These are phyloP conservation scores for Lactifluus piperatus DNA, from an alignment of 768 basidiomycete species.

Conservation along the genomic window DNA sequence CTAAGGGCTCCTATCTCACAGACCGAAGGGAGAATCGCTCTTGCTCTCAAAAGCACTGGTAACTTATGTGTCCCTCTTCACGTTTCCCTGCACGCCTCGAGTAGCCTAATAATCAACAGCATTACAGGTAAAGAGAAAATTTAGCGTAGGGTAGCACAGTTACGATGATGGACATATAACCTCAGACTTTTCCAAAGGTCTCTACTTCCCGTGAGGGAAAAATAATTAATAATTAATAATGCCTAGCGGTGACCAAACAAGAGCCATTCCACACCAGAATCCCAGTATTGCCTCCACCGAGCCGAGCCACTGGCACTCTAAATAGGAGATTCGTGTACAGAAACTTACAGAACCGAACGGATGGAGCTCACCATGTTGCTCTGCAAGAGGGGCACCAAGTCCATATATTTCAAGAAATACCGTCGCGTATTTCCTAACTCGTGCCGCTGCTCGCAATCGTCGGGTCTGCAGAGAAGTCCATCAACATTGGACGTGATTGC, in stretches of 20 bases:
- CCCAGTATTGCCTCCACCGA: background rate
- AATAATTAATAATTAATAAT: background rate
- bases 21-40: too few species aligned
- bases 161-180: too few species aligned
- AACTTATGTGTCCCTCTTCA: too few species aligned
- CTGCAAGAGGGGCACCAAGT: background rate
- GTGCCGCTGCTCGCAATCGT: background rate
- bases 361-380: background rate
- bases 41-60: too few species aligned
- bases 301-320: constrained; percentile 10
- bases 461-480: background rate
- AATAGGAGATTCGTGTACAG: background rate
- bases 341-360: background rate
- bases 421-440: background rate
- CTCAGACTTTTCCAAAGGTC: background rate
- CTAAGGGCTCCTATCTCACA: too few species aligned
- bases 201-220: background rate
- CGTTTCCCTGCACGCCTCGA: too few species aligned
- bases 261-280: background rate
- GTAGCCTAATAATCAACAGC: too few species aligned
- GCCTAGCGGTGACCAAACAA: constrained; percentile 9
- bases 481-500: background rate
- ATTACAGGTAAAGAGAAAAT: too few species aligned
- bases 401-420: background rate
- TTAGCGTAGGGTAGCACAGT: too few species aligned